Conservation (phyloP, 805 yeast species). For the Hanseniaspora meyeri region DNA sequence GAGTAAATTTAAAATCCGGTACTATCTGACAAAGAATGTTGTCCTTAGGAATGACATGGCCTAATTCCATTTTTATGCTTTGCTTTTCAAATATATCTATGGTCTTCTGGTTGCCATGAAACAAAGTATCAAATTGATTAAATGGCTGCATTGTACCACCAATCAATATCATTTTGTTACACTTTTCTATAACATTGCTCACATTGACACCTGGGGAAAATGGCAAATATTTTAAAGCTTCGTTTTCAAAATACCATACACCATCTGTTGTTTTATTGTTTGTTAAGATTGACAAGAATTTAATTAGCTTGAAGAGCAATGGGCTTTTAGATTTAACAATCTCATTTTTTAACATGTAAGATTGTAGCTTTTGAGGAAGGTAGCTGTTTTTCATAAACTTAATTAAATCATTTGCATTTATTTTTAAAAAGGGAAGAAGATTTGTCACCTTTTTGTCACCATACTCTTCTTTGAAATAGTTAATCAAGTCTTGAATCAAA, state of each 20-base stretch:
- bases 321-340: conserved; percentile 27
- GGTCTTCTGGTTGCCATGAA: conserved; percentile 39
- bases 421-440: conserved; percentile 41
- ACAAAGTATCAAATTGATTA: conserved; percentile 38
- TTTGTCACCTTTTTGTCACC: conserved; percentile 43
- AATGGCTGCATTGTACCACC: conserved; percentile 96
- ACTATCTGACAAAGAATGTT: conserved; percentile 41
- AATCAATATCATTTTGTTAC: conserved; percentile 63
- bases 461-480: conserved; percentile 33
- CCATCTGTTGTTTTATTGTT: conserved; percentile 42
- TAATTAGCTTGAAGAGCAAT: conserved; percentile 49
- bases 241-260: conserved; percentile 45
- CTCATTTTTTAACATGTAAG: conserved; percentile 37
- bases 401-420: conserved; percentile 58
- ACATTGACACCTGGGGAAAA: conserved; percentile 70
- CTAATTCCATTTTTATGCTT: conserved; percentile 54
- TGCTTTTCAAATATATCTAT: conserved; percentile 38
- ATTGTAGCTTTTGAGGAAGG: conserved; percentile 72
- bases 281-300: conserved; percentile 37
- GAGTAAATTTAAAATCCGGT: conserved; percentile 50
- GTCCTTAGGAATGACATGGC: conserved; percentile 66
- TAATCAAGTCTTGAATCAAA: conserved; percentile 39
- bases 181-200: conserved; percentile 47
- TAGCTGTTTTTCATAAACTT: conserved; percentile 54
- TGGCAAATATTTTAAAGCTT: conserved; percentile 50